These are phyloP conservation scores for Nakazawaea pomicola DNA, from an alignment of 805 yeast species.

Conservation along the genomic window DNA sequence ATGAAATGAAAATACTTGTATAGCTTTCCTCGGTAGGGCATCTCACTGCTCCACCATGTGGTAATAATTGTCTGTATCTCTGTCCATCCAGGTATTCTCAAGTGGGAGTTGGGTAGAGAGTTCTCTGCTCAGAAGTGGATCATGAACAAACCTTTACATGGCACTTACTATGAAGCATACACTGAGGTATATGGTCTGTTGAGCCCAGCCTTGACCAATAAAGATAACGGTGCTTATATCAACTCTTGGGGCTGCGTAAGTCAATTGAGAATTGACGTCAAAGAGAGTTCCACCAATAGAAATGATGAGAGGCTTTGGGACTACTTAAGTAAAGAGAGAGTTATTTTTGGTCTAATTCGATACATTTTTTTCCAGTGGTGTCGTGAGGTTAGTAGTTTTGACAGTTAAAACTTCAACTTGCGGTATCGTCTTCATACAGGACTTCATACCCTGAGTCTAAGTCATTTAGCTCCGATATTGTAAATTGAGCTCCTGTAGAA, in stretches of 20 bases:
- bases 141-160: constrained; percentile 11
- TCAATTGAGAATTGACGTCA: constrained; percentile 17
- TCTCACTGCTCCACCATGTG: constrained; percentile 16
- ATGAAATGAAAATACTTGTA: constrained; percentile 29
- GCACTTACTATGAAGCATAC: too few species aligned
- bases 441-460: too few species aligned
- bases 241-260: constrained; percentile 29
- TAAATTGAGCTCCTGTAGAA: too few species aligned
- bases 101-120: constrained; percentile 15
- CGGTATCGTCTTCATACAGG: too few species aligned
- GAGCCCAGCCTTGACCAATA: constrained; percentile 24
- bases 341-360: too few species aligned
- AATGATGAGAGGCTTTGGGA: constrained; percentile 1
- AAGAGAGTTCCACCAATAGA: constrained; percentile 1
- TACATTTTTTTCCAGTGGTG: too few species aligned
- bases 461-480: too few species aligned
- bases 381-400: too few species aligned
- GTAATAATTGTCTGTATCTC: too few species aligned
- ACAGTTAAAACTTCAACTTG: too few species aligned
- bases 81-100: constrained; percentile 15
- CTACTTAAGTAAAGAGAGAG: too few species aligned
- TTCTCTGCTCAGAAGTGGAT: constrained; percentile 13
- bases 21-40: constrained; percentile 41
- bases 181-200: constrained; percentile 33
- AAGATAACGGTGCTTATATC: constrained; percentile 27